Base-by-base conservation (phyloP, 78 protist species). In the Dictyostelium capitatum region DNA sequence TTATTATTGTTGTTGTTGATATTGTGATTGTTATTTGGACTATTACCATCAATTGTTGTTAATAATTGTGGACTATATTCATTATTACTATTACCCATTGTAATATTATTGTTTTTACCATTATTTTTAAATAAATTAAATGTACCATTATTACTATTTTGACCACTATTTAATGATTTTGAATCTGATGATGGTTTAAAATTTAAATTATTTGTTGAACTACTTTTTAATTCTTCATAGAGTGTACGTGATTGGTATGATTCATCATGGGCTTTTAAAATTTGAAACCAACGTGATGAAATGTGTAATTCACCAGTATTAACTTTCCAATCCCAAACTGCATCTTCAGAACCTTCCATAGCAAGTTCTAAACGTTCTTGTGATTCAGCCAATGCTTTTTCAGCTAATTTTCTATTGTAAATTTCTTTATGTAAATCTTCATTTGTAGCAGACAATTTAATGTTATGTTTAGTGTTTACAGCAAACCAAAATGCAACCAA, bases 271-370 rank as follows among this genome's bases (percentile, higher is more conserved):
- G 92, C 78, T 25, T 59, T 72, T n/a, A 84, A 25, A 1, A 84
- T 84, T 47, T 84, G 92, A 83, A 84, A 84, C 92, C 92, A 84
- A 43, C 92, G 10, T 10, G 83, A 54, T 11, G 83, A 74, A 17
- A 84, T 84, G 32, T 84, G 92, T 3, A 84, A 28, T 25, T 84
- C 92, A 47, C 92, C 92, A 10, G 79, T 72, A 75, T 84, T 75
- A 23, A 84, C 80, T 50, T 84, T 84, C 92, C 92, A 84, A 75
- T 84, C 92, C 92, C 92, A 84, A 7, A 84, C 92, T 0, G 92
- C 92, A 47, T 84, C 92, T 30, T 84, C 92, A 37, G 82, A 73
- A 14, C 92, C 92, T 73, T 84, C 92, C 92, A 84, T 84, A 19
- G 92, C 92, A 28, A 84, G 32, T 19, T 84, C 92, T n/a, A 84